Conservation (phyloP, 495 filamentous ascomycete genomes). For the Xylaria sp. region DNA sequence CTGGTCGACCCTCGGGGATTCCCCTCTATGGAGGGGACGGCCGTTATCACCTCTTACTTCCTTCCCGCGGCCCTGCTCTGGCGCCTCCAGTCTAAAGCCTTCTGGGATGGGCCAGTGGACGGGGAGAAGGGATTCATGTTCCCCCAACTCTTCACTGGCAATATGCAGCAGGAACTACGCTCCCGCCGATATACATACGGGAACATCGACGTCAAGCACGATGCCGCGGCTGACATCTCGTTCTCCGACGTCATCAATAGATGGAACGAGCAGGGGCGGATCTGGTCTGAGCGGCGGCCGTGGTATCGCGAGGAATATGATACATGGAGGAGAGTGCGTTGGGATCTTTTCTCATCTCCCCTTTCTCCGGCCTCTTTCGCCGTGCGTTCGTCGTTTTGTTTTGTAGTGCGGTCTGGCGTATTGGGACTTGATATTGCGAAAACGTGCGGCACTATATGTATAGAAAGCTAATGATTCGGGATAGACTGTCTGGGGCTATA, state of each 20-base stretch:
- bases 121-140: neutral
- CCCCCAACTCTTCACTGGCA: neutral
- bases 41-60: neutral
- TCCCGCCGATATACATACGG: neutral
- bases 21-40: neutral
- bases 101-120: conserved; percentile 4
- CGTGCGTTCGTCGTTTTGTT: neutral
- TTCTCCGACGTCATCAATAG: neutral
- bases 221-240: neutral
- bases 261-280: neutral
- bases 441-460: neutral
- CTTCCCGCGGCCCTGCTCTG: conserved; percentile 1
- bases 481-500: neutral
- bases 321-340: neutral
- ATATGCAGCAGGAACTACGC: neutral
- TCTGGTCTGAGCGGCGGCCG: neutral
- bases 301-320: neutral
- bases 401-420: neutral
- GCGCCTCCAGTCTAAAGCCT: conserved; percentile 14
- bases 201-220: neutral
- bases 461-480: neutral
- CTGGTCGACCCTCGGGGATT: neutral
- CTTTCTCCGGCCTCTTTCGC: neutral
- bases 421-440: neutral
- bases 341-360: neutral